A percentile compares a stretch with the other conserved stretches of the same genome.
Evolutionary conservation across 1,284 basidiomycete species (phyloP).

Genomic region (Amylostereum chailletii): DNA sequence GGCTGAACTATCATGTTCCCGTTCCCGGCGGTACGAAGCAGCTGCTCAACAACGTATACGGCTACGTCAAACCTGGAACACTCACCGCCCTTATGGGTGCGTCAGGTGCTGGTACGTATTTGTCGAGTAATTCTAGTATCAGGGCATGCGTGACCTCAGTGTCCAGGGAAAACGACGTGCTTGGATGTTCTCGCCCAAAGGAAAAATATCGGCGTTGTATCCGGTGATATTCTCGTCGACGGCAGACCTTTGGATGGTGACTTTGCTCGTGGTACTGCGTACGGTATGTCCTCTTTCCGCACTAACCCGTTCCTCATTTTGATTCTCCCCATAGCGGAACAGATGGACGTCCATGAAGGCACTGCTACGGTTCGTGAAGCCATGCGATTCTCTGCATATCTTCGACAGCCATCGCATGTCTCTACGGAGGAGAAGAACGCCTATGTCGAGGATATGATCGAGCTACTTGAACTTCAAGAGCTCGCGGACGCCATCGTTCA

Average conservation of each 20-base stretch:
- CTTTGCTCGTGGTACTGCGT: slow-evolving; percentile 76
- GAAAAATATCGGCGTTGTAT: slow-evolving; percentile 80
- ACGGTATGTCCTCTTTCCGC: slow-evolving; percentile 20
- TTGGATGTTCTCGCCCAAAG: slow-evolving; percentile 86
- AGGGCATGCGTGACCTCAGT: background rate
- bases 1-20: slow-evolving; percentile 66
- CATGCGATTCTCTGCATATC: slow-evolving; percentile 81
- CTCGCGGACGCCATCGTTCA: slow-evolving; percentile 55
- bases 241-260: slow-evolving; percentile 67
- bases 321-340: slow-evolving; percentile 44
- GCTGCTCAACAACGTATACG: slow-evolving; percentile 77
- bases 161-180: slow-evolving; percentile 60
- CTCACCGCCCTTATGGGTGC: slow-evolving; percentile 78
- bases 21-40: slow-evolving; percentile 62
- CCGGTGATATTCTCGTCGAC: slow-evolving; percentile 76
- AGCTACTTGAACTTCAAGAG: slow-evolving; percentile 58
- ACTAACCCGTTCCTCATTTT: background rate
- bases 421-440: slow-evolving; percentile 73
- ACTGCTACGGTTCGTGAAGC: slow-evolving; percentile 89
- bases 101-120: slow-evolving; percentile 53
- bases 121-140: background rate
- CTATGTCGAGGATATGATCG: slow-evolving; percentile 74
- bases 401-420: slow-evolving; percentile 76
- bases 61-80: slow-evolving; percentile 84
- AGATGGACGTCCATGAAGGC: slow-evolving; percentile 84